phyloP scores from a whole-genome alignment of 2,329 filamentous ascomycete species.

The Ophiosphaerella herpotricha region DNA sequence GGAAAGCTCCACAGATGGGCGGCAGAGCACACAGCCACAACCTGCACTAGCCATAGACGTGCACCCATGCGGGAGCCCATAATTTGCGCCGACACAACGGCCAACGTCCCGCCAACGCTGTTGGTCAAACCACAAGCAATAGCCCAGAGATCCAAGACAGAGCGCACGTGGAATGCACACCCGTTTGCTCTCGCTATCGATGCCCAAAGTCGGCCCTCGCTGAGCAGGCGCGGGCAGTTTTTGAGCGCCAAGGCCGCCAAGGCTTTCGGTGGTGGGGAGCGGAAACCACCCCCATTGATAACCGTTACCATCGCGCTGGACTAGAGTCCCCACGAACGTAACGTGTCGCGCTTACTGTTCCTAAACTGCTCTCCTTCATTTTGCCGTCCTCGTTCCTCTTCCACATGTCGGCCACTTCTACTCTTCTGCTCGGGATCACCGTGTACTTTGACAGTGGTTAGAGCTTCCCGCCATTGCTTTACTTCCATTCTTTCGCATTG shows the following conservation, averaged over 20 bases:
- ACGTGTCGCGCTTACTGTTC: slow-evolving; percentile 41
- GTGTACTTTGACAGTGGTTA: slow-evolving; percentile 46
- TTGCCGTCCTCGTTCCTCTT: slow-evolving; percentile 24
- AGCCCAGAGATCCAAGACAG: too few relatives aligned
- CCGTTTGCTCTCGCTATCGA: neutral
- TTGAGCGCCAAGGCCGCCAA: slow-evolving; percentile 23
- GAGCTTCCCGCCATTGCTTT: slow-evolving; percentile 30
- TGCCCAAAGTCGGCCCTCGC: neutral
- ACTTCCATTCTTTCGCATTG: slow-evolving; percentile 22
- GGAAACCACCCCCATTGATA: slow-evolving; percentile 7
- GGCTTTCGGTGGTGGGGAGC: slow-evolving; percentile 17
- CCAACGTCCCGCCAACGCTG: neutral
- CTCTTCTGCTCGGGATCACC: slow-evolving; percentile 39
- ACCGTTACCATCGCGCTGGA: slow-evolving; percentile 15
- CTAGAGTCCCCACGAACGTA: slow-evolving; percentile 31
- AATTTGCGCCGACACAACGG: neutral
- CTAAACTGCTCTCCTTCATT: slow-evolving; percentile 19
- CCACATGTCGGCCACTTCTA: slow-evolving; percentile 44
- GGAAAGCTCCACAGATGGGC: slow-evolving; percentile 13
- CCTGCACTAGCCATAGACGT: slow-evolving; percentile 12
- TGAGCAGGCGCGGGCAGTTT: neutral
- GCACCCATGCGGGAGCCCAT: slow-evolving; percentile 6
- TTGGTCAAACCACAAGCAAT: neutral
- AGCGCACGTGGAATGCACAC: slow-evolving; percentile 1
- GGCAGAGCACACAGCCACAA: slow-evolving; percentile 24